Conservation (phyloP, 495 filamentous ascomycete species). For the Aspergillus egyptiacus region DNA sequence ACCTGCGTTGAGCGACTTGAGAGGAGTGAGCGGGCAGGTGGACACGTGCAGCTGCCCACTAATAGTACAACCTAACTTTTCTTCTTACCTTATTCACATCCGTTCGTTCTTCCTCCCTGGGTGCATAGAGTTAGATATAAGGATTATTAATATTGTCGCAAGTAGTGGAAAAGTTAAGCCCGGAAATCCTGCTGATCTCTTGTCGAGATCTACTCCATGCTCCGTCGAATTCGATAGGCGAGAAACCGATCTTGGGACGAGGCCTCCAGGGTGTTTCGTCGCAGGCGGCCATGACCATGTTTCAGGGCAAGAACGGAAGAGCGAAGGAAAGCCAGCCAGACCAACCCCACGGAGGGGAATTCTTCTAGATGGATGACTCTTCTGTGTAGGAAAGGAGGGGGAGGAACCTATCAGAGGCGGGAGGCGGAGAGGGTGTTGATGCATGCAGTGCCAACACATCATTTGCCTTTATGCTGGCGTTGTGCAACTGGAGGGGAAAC, state of each 20-base stretch:
- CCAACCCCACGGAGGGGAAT: too few relatives aligned
- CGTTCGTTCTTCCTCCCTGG: too few relatives aligned
- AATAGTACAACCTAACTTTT: too few relatives aligned
- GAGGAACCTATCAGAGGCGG: conserved; percentile 24
- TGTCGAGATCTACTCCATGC: too few relatives aligned
- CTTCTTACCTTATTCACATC: neutral
- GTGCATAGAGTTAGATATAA: neutral
- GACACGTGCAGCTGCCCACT: neutral
- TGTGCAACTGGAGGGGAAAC: neutral
- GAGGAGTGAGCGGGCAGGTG: neutral
- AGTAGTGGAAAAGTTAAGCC: too few relatives aligned
- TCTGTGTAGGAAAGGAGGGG: conserved; percentile 18
- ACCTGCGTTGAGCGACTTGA: too few relatives aligned
- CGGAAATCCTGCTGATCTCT: too few relatives aligned
- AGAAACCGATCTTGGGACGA: neutral
- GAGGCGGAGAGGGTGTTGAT: conserved; percentile 20
- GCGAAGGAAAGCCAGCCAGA: neutral
- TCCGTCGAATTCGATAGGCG: too few relatives aligned
- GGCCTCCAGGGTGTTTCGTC: neutral
- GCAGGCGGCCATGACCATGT: conserved; percentile 2
- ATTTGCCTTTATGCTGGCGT: conserved; percentile 3
- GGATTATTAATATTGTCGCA: neutral
- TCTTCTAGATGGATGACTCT: neutral
- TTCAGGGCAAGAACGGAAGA: conserved; percentile 2
- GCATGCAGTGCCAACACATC: conserved; percentile 33